Evolutionary conservation across 1,284 basidiomycete genomes (phyloP).

Genomic region (Moesziomyces parantarcticus): DNA sequence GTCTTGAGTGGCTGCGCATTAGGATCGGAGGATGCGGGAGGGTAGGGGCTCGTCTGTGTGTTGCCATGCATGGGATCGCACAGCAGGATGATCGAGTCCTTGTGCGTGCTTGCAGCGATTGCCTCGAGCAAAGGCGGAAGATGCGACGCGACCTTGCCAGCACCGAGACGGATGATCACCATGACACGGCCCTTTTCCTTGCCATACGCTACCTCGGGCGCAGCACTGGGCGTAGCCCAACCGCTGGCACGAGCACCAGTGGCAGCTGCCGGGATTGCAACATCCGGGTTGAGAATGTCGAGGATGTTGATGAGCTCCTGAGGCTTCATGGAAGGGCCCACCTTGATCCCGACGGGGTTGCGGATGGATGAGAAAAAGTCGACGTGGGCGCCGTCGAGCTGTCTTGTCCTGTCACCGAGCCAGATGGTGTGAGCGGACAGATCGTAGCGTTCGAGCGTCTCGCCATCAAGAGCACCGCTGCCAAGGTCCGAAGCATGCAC

Average conservation of each 20-base stretch:
- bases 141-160: conserved; percentile 76
- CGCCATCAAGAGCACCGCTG: conserved; percentile 30
- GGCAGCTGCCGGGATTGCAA: conserved; percentile 22
- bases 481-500: conserved; percentile 26
- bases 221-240: conserved; percentile 22
- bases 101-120: conserved; percentile 81
- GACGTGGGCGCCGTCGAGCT: conserved; percentile 90
- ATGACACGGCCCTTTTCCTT: conserved; percentile 84
- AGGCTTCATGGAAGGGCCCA: conserved; percentile 85
- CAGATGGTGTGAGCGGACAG: conserved; percentile 93
- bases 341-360: conserved; percentile 96
- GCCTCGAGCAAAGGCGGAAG: conserved; percentile 85
- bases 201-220: conserved; percentile 30
- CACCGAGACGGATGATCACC: conserved; percentile 92
- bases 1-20: conserved; percentile 71
- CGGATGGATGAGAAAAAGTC: conserved; percentile 83
- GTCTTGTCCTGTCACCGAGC: conserved; percentile 97
- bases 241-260: conserved; percentile 16
- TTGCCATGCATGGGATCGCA: conserved; percentile 99
- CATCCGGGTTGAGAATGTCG: conserved; percentile 81
- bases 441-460: conserved; percentile 75
- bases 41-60: conserved; percentile 61
- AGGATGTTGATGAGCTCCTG: conserved; percentile 85
- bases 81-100: conserved; percentile 82
- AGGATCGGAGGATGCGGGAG: conserved; percentile 51